These are phyloP conservation scores for Metarhizium robertsii DNA, from an alignment of 2,329 filamentous ascomycete genomes.

Conservation along the genomic window DNA sequence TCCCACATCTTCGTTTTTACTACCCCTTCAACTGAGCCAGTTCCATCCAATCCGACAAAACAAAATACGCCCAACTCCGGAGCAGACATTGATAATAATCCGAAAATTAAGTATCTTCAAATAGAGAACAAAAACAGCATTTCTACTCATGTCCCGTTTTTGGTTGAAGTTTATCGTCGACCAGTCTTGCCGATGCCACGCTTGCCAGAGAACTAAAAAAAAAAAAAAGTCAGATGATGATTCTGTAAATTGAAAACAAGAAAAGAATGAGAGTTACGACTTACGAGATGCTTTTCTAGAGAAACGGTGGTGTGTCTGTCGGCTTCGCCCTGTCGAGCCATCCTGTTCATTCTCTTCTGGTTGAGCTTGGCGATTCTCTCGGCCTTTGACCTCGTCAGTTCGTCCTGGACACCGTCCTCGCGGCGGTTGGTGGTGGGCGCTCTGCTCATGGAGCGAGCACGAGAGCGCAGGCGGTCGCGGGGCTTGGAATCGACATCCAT, in stretches of 20 bases:
- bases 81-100: constrained; percentile 14
- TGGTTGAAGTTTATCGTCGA: constrained; percentile 44
- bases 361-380: constrained; percentile 80
- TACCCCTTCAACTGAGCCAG: background rate
- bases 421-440: constrained; percentile 53
- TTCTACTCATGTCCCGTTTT: background rate
- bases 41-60: background rate
- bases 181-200: constrained; percentile 85
- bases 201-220: constrained; percentile 71
- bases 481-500: constrained; percentile 64
- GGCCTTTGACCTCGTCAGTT: constrained; percentile 61
- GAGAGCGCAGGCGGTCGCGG: constrained; percentile 55
- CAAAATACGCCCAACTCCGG: constrained; percentile 20
- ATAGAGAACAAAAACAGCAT: background rate
- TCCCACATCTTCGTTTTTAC: background rate
- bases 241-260: constrained; percentile 2
- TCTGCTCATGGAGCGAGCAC: constrained; percentile 68
- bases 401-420: constrained; percentile 67
- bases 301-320: constrained; percentile 81
- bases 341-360: constrained; percentile 98
- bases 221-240: constrained; percentile 18
- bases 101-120: constrained; percentile 13
- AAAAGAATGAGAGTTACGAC: constrained; percentile 23
- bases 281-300: constrained; percentile 83
- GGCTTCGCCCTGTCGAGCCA: constrained; percentile 93